A percentile compares a stretch with the other conserved stretches of the same genome.
Conservation (phyloP, 2,329 filamentous ascomycete species). For the Cercospora zeae-maydis region DNA sequence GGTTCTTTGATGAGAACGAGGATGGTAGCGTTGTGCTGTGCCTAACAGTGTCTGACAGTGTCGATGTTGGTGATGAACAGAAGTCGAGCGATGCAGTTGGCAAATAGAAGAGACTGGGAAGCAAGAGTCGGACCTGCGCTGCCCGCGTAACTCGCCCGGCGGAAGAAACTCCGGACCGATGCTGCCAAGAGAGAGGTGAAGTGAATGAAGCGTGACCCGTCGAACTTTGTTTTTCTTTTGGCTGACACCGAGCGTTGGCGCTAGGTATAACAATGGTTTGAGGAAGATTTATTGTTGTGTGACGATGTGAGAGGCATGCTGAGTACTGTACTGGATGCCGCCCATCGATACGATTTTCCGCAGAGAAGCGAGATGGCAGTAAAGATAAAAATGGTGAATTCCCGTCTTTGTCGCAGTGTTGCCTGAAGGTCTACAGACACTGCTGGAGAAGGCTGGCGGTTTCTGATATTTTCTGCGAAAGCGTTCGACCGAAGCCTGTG, state of each 20-base stretch:
- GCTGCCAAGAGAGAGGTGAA: background rate
- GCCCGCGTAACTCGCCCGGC: background rate
- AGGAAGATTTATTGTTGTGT: background rate
- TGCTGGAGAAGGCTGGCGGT: no score
- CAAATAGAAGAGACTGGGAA: background rate
- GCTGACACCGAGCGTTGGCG: background rate
- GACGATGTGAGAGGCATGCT: background rate
- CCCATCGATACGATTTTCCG: background rate
- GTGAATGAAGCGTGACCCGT: background rate
- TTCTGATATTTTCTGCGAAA: no score
- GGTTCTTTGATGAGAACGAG: background rate
- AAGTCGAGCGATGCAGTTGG: background rate
- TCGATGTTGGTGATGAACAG: background rate
- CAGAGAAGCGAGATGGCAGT: background rate
- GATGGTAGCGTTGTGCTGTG: background rate
- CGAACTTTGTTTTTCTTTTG: background rate
- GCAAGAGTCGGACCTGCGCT: background rate
- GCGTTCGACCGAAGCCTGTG: no score
- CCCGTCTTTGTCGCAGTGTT: no score
- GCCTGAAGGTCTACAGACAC: no score
- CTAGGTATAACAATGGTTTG: background rate
- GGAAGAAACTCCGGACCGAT: background rate
- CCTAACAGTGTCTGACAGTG: background rate
- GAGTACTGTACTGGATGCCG: background rate
- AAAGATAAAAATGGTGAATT: no score